phyloP scores from a whole-genome alignment of 805 yeast genomes.

The Groenewaldozyma tartarivorans region DNA sequence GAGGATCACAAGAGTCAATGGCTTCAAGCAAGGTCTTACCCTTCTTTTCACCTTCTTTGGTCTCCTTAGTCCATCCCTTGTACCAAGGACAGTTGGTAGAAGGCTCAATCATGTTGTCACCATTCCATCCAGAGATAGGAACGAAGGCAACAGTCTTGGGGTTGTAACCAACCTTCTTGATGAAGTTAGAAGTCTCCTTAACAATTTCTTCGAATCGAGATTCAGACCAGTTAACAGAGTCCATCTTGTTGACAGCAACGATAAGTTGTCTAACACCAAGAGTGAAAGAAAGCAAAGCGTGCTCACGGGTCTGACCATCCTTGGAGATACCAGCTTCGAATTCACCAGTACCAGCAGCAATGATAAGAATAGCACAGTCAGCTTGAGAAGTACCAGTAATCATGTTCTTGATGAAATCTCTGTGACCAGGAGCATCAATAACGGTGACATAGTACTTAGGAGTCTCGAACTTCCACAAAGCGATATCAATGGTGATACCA shows the following conservation, averaged over 20 bases:
- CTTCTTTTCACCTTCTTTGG: conserved; percentile 60
- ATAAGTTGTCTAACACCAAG: conserved; percentile 80
- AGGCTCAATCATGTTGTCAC: conserved; percentile 86
- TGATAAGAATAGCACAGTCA: conserved; percentile 82
- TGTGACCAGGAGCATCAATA: conserved; percentile 94
- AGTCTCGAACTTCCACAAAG: conserved; percentile 89
- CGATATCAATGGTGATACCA: conserved; percentile 94
- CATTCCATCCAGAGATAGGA: conserved; percentile 88
- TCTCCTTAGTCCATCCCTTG: conserved; percentile 79
- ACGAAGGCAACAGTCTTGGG: conserved; percentile 78
- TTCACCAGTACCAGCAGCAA: conserved; percentile 90
- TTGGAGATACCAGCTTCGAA: conserved; percentile 92
- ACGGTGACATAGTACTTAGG: conserved; percentile 84
- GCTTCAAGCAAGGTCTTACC: conserved; percentile 83
- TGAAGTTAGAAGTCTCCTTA: conserved; percentile 70
- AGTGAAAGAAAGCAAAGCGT: conserved; percentile 83
- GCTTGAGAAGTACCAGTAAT: conserved; percentile 93
- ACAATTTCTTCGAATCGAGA: conserved; percentile 67
- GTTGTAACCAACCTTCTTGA: conserved; percentile 80
- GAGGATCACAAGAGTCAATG: conserved; percentile 74
- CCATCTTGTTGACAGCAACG: conserved; percentile 93
- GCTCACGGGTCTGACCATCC: conserved; percentile 95
- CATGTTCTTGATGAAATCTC: conserved; percentile 95
- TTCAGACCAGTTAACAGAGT: conserved; percentile 82
- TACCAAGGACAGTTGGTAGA: conserved; percentile 79